These are phyloP conservation scores for Aspergillus sp. DNA, from an alignment of 2,329 filamentous ascomycete genomes.

Conservation along the genomic window DNA sequence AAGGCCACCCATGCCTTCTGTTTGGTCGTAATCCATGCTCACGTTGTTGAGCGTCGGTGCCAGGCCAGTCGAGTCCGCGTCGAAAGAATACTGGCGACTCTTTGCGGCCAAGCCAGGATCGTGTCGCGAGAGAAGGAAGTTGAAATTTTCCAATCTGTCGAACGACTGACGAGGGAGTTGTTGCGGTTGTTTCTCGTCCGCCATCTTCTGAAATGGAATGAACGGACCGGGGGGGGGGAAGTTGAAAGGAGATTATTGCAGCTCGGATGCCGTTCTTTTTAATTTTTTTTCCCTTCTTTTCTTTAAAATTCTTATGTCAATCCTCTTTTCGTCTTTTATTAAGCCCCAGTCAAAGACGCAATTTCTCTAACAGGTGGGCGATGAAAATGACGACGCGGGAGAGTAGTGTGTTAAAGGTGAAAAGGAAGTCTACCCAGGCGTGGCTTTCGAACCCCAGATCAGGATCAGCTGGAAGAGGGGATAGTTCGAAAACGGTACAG, in stretches of 20 bases:
- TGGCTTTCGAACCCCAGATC: constrained; percentile 9
- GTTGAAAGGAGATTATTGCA: constrained; percentile 4
- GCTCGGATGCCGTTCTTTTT: constrained; percentile 1
- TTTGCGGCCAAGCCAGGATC: constrained; percentile 21
- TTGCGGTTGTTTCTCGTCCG: constrained; percentile 20
- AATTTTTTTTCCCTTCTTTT: constrained; percentile 3
- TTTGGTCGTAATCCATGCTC: constrained; percentile 34
- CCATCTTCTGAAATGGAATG: constrained; percentile 15
- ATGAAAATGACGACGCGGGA: neutral
- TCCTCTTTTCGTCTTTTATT: constrained; percentile 5
- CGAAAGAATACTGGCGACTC: constrained; percentile 32
- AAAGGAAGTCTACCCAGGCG: constrained; percentile 5
- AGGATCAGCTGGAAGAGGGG: constrained; percentile 7
- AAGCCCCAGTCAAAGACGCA: neutral
- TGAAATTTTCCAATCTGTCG: constrained; percentile 31
- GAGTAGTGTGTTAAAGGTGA: constrained; percentile 1
- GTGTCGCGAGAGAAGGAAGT: constrained; percentile 27
- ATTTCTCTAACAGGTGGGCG: no score
- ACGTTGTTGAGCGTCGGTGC: constrained; percentile 18
- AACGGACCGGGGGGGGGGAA: neutral
- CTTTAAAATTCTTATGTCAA: neutral
- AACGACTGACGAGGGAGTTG: constrained; percentile 19
- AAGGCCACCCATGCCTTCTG: constrained; percentile 33
- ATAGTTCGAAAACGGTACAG: constrained; percentile 5
- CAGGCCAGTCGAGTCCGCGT: constrained; percentile 26